Evolutionary conservation across 1,139 yeast species (phyloP).

Genomic region (Zygosaccharomyces sapae): DNA sequence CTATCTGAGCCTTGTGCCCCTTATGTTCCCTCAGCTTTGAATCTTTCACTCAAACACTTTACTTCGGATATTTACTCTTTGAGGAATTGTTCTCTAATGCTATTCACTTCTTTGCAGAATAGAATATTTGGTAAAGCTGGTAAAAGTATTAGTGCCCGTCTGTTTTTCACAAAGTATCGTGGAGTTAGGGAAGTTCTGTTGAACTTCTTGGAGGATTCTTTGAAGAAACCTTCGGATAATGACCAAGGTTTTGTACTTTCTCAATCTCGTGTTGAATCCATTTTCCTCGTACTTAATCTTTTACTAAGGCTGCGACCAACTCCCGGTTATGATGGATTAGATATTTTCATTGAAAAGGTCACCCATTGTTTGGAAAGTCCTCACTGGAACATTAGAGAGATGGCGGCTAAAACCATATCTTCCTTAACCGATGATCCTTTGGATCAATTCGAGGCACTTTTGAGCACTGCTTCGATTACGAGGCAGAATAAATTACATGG

Average conservation of each 20-base stretch:
- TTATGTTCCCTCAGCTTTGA: conserved; percentile 55
- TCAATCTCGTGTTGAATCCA: conserved; percentile 44
- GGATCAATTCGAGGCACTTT: conserved; percentile 23
- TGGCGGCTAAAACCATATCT: conserved; percentile 70
- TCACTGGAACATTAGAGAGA: conserved; percentile 81
- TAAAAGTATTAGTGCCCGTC: conserved; percentile 50
- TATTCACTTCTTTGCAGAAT: conserved; percentile 77
- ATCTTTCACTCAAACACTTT: conserved; percentile 58
- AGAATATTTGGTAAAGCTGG: conserved; percentile 65
- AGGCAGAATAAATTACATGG: conserved; percentile 58
- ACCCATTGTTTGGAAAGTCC: conserved; percentile 46
- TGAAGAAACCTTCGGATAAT: conserved; percentile 26
- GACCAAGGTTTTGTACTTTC: not conserved
- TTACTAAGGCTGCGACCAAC: conserved; percentile 64
- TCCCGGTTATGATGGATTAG: conserved; percentile 49
- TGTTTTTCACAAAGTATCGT: conserved; percentile 64
- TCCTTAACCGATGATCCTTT: conserved; percentile 42
- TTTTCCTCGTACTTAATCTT: conserved; percentile 72
- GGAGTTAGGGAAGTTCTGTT: conserved; percentile 49
- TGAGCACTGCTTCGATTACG: conserved; percentile 10
- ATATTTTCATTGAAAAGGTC: conserved; percentile 48
- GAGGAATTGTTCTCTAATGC: conserved; percentile 89
- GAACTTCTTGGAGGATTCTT: conserved; percentile 42
- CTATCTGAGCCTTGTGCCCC: conserved; percentile 50
- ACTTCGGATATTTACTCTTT: conserved; percentile 74